A percentile compares a stretch with the other conserved stretches of the same genome.
These are phyloP conservation scores for Aspergillus quadricinctus DNA, from an alignment of 2,329 filamentous ascomycete genomes.

Conservation along the genomic window DNA sequence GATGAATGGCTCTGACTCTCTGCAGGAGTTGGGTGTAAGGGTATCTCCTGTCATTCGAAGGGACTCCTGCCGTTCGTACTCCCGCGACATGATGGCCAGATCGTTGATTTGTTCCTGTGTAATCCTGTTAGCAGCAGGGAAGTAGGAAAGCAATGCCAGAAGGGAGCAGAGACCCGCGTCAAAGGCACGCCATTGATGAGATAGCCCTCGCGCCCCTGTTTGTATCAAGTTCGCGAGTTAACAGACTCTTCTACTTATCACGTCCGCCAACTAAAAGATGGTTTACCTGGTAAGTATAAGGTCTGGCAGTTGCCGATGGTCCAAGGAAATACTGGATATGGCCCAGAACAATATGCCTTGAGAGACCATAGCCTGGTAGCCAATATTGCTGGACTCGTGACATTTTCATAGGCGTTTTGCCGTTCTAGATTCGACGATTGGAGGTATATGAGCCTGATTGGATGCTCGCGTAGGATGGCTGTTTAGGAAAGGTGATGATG, in stretches of 20 bases:
- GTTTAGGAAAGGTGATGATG: background rate
- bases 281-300: constrained; percentile 46
- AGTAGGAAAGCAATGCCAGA: background rate
- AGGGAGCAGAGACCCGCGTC: constrained; percentile 36
- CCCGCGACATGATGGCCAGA: constrained; percentile 42
- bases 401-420: constrained; percentile 20
- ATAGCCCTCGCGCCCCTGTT: constrained; percentile 47
- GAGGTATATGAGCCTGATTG: background rate
- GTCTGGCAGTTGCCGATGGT: constrained; percentile 43
- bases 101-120: constrained; percentile 48
- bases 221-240: constrained; percentile 20
- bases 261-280: background rate
- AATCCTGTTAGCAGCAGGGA: constrained; percentile 7
- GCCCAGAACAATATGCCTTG: constrained; percentile 45
- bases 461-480: background rate
- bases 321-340: constrained; percentile 48
- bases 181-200: constrained; percentile 44
- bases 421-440: background rate
- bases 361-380: constrained; percentile 47
- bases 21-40: constrained; percentile 14
- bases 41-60: constrained; percentile 39
- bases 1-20: constrained; percentile 36
- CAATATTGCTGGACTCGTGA: constrained; percentile 43
- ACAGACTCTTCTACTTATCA: constrained; percentile 4
- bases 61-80: constrained; percentile 47